Percentiles rank a stretch among this genome's conserved stretches.
phyloP scores from a whole-genome alignment of 495 filamentous ascomycete genomes.

The Xylaria longipes region DNA sequence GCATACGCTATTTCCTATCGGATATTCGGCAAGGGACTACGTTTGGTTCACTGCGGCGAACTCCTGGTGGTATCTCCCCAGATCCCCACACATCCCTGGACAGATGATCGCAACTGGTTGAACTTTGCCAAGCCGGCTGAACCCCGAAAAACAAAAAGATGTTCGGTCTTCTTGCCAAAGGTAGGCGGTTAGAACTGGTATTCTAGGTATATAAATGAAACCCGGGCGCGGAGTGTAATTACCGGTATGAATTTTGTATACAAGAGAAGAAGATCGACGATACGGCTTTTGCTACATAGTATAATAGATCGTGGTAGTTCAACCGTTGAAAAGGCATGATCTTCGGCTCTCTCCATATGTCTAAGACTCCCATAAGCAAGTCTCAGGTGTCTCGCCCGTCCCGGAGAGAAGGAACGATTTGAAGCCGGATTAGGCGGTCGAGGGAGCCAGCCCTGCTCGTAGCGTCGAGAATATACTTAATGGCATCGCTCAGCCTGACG shows the following conservation, averaged over 20 bases:
- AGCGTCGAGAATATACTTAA: not conserved
- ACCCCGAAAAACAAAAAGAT: constrained; percentile 13
- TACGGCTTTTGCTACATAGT: not conserved
- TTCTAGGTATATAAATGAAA: constrained; percentile 17
- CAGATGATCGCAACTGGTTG: constrained; percentile 17
- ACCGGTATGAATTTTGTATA: not conserved
- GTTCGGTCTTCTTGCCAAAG: constrained; percentile 1
- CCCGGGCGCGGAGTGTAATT: not conserved
- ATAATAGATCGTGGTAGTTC: not conserved
- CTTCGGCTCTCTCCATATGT: constrained; percentile 11
- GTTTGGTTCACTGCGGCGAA: not conserved
- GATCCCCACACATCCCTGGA: constrained; percentile 15
- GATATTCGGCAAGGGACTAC: constrained; percentile 14
- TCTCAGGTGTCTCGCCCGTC: constrained; percentile 7
- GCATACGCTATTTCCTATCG: constrained; percentile 15
- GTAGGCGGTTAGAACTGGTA: not conserved
- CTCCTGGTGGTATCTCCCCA: constrained; percentile 7
- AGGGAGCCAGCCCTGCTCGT: not conserved
- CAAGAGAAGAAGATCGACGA: constrained; percentile 6
- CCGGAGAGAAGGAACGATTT: not conserved
- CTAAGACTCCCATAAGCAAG: constrained; percentile 1
- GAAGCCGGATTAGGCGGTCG: not conserved
- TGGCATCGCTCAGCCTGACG: constrained; percentile 10
- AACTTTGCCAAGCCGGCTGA: constrained; percentile 25
- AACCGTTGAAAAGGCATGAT: constrained; percentile 21